Evolutionary conservation across 441 rosid species (phyloP), one percentile per base, ranked within the genome.

Genomic region (Theobroma grandiflorum): DNA sequence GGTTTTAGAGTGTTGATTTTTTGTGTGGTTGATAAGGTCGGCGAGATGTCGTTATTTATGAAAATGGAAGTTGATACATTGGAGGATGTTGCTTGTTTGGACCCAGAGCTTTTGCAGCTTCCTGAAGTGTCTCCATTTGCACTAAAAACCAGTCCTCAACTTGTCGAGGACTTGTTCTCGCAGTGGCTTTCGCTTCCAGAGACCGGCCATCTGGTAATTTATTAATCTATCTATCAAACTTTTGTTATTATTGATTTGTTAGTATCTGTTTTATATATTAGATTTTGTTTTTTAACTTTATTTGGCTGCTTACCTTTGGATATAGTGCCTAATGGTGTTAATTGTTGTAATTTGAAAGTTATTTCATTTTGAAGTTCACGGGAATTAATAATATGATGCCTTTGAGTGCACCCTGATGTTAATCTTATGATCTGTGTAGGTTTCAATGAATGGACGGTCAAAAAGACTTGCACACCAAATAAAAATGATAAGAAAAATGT

Each of bases 101-200:
- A 89, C 82, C 83, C 93, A 18, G 97, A 91, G 82, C 81, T 91
- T 66, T 85, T 95, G 88, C 93, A 92, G 91, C 90, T 91, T 55
- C 92, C 90, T 4, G 94, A 91, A 78, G 84, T 91, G 74, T 87
- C 98, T 79, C 90, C 95, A 9, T 78, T 78, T 62, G 87, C 87
- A 43, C 86, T 93, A 20, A 93, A 93, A 87, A 68, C 89, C 2
- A 86, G 84, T 72, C 87, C 90, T 71, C 85, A 86, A 65, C 81
- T 91, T 57, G 90, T 91, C 35, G 91, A 91, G 72, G 83, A 83
- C 47, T 85, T 94, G 82, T 94, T 91, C 90, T 89, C 91, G 45
- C 94, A 86, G 82, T 95, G 99, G 98, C 98, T 94, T 81, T 93
- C 99, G 14, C 92, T 94, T 37, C 93, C 96, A 1, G 91, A 91